Base-by-base conservation (phyloP, 2,329 filamentous ascomycete genomes). In the Aspergillus pseudoviridinutans region DNA sequence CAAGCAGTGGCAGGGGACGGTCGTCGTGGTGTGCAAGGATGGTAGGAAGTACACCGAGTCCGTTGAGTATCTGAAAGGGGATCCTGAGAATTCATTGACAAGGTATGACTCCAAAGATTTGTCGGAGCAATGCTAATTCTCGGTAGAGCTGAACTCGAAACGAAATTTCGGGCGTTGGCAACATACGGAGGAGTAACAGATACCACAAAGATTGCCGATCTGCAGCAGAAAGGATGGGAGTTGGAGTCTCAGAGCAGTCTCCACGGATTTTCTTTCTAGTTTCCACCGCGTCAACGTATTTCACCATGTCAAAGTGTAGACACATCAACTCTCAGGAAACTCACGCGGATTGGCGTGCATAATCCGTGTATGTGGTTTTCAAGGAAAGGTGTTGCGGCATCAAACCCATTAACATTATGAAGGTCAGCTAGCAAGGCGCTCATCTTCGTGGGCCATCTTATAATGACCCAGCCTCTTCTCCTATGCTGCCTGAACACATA, bases 11-110 rank as follows among this genome's bases (percentile, higher is more conserved):
- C 62, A 66, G 51, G 69, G 68, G 2, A 68, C 57, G 42, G 68
- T 70, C 2, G 63, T 63, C 27, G 69, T 70, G n/a, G 62, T 55
- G 1, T 61, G 59, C 25, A 66, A 66, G 51, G 59, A 61, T 41
- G 67, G 67, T 1, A 53, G 61, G 24, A 58, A 54, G 32, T 63
- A 65, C 35, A 63, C 56, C 0, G 62, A 69, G 53, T 62, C 63
- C 9, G 66, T 66, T 5, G 62, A 64, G 20, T 67, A 66, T 58
- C 61, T 66, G 9, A 71, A 71, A 51, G 68, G 68, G 32, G 68
- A 71, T 50, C 68, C 68, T 1, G 67, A 66, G 28, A 51, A 66
- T 50, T 58, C 68, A 0, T 61, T 70, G 47, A 66, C 68, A 14
- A 66, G 66, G 68, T 70, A 63, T 44, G 58, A 8, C 42, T 38